Evolutionary conservation across 352 stramenopile genomes (phyloP).

Genomic region (Pythium vanterpoolii): DNA sequence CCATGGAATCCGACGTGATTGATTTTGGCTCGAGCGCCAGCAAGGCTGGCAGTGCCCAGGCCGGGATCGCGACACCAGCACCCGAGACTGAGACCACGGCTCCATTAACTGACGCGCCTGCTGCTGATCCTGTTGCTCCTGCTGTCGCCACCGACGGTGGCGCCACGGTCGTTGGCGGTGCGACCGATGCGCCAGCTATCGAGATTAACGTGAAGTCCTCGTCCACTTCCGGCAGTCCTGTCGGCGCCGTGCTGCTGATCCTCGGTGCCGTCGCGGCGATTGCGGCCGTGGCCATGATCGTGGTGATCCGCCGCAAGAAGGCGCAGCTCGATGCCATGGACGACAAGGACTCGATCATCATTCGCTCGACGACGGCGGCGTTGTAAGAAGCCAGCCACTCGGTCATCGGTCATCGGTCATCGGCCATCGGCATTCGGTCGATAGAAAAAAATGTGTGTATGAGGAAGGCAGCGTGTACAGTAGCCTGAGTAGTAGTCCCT

Average conservation of each 20-base stretch:
- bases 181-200: constrained; percentile 5
- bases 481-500: neutral
- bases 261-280: constrained; percentile 18
- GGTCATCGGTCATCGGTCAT: too few species aligned
- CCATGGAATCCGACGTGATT: constrained; percentile 4
- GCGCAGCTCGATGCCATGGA: constrained; percentile 25
- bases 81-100: neutral
- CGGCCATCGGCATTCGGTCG: too few species aligned
- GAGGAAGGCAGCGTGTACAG: too few species aligned
- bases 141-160: constrained; percentile 7
- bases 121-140: neutral
- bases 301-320: constrained; percentile 34
- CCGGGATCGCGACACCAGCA: too few species aligned
- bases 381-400: constrained; percentile 16
- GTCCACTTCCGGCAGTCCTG: neutral
- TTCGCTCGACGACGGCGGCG: constrained; percentile 15
- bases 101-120: neutral
- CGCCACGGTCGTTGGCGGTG: too few species aligned
- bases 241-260: constrained; percentile 9
- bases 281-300: constrained; percentile 26
- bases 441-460: too few species aligned
- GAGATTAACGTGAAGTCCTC: constrained; percentile 21
- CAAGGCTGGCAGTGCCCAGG: neutral
- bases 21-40: constrained; percentile 3
- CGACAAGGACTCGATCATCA: constrained; percentile 26